phyloP scores from a whole-genome alignment of 2,329 filamentous ascomycete species.

The Calonectria hawksworthii region DNA sequence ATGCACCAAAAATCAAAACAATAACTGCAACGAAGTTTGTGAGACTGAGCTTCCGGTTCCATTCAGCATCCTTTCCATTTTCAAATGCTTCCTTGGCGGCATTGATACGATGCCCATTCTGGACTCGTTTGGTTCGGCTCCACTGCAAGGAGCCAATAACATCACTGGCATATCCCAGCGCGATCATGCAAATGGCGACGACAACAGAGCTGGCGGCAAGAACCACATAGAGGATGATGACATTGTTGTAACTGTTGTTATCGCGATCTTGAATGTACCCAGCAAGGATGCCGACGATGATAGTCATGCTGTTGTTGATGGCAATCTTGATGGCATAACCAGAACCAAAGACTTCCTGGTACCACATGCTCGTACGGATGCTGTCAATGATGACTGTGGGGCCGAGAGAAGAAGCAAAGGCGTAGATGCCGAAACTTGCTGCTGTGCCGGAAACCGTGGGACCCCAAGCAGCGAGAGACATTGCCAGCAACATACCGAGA shows the following conservation, averaged over 20 bases:
- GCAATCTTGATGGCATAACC: slow-evolving; percentile 73
- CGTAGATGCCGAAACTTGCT: slow-evolving; percentile 72
- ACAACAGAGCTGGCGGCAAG: slow-evolving; percentile 64
- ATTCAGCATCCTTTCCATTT: background rate
- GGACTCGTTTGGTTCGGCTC: slow-evolving; percentile 67
- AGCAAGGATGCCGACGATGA: slow-evolving; percentile 70
- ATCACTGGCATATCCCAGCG: slow-evolving; percentile 53
- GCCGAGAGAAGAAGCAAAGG: slow-evolving; percentile 67
- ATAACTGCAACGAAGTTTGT: background rate
- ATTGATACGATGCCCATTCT: slow-evolving; percentile 58
- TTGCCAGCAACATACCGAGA: slow-evolving; percentile 63
- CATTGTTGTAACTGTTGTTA: slow-evolving; percentile 67
- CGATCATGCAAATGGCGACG: slow-evolving; percentile 58
- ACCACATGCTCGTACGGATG: slow-evolving; percentile 72
- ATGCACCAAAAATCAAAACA: slow-evolving; percentile 7
- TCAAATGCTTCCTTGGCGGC: slow-evolving; percentile 53
- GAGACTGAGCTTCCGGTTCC: background rate
- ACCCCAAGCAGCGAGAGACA: slow-evolving; percentile 68
- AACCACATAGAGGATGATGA: slow-evolving; percentile 69
- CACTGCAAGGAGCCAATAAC: slow-evolving; percentile 68
- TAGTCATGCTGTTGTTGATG: slow-evolving; percentile 75
- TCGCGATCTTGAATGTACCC: slow-evolving; percentile 72
- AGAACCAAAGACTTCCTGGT: slow-evolving; percentile 71
- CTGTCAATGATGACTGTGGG: slow-evolving; percentile 72
- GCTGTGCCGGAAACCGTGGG: slow-evolving; percentile 65